A percentile compares a stretch with the other conserved stretches of the same genome.
phyloP scores from a whole-genome alignment of 805 yeast genomes.

The Millerago galiae region DNA sequence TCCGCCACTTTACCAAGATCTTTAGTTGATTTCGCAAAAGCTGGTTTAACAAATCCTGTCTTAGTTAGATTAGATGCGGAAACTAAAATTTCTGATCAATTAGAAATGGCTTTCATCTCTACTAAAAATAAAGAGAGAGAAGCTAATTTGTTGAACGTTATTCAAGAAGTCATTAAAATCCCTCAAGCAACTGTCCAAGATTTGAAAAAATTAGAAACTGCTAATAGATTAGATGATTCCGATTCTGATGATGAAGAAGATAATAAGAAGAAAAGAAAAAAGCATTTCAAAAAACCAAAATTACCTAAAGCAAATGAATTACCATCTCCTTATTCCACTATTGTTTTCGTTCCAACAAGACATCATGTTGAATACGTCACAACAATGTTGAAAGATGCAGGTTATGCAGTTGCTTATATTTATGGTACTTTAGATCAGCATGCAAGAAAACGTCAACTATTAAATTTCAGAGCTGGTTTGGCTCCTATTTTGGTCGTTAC shows the following conservation, averaged over 20 bases:
- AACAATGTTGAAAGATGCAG: slow-evolving; percentile 61
- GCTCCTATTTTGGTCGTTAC: slow-evolving; percentile 90
- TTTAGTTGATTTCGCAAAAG: slow-evolving; percentile 94
- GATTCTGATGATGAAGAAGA: slow-evolving; percentile 45
- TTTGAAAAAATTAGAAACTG: slow-evolving; percentile 42
- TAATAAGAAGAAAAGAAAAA: slow-evolving; percentile 27
- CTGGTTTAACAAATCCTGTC: slow-evolving; percentile 89
- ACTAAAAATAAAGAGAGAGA: slow-evolving; percentile 84
- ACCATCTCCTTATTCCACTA: slow-evolving; percentile 83
- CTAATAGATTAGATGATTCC: slow-evolving; percentile 34
- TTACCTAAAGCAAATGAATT: slow-evolving; percentile 76
- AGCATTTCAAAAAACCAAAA: slow-evolving; percentile 42
- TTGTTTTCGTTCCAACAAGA: slow-evolving; percentile 91
- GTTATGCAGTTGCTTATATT: slow-evolving; percentile 82
- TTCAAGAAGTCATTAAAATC: slow-evolving; percentile 79
- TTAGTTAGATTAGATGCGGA: slow-evolving; percentile 92
- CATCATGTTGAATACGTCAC: slow-evolving; percentile 95
- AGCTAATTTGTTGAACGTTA: slow-evolving; percentile 68
- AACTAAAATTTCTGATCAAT: slow-evolving; percentile 78
- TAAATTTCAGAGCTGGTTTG: slow-evolving; percentile 78
- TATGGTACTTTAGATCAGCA: slow-evolving; percentile 94
- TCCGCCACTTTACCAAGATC: slow-evolving; percentile 93
- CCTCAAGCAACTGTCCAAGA: slow-evolving; percentile 76
- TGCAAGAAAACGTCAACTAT: slow-evolving; percentile 85
- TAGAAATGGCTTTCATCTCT: slow-evolving; percentile 83